Evolutionary conservation across 805 yeast species (phyloP).

Genomic region (Saccharomyces cerevisiae): DNA sequence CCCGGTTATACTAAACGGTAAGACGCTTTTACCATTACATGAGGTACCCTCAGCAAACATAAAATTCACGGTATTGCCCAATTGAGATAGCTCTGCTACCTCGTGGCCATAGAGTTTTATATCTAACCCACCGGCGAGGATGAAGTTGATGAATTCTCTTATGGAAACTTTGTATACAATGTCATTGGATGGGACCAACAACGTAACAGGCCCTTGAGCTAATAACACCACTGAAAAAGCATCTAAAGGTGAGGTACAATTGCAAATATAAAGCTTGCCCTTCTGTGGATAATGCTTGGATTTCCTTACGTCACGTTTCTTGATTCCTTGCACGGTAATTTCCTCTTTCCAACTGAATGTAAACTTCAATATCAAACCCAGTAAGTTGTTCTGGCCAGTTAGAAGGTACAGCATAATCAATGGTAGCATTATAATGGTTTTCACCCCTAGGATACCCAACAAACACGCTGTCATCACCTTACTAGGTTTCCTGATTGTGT

Average conservation of each 20-base stretch:
- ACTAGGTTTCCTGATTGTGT: slow-evolving; percentile 14
- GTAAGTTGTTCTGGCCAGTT: slow-evolving; percentile 6
- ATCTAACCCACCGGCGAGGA: slow-evolving; percentile 18
- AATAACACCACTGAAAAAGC: slow-evolving; percentile 31
- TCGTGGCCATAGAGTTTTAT: slow-evolving; percentile 9
- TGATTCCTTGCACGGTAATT: slow-evolving; percentile 38
- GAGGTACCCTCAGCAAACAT: slow-evolving; percentile 77
- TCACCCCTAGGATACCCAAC: slow-evolving; percentile 8
- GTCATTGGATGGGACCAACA: slow-evolving; percentile 17
- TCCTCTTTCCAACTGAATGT: slow-evolving; percentile 32
- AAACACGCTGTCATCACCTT: neutral
- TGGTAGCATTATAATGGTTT: slow-evolving; percentile 15
- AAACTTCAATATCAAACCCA: slow-evolving; percentile 23
- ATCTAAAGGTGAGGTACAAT: slow-evolving; percentile 42
- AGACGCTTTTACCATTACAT: slow-evolving; percentile 69
- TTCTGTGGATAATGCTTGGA: slow-evolving; percentile 28
- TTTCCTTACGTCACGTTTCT: slow-evolving; percentile 27
- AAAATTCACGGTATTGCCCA: slow-evolving; percentile 39
- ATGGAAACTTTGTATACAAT: slow-evolving; percentile 10
- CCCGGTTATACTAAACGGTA: slow-evolving; percentile 43
- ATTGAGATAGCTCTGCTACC: slow-evolving; percentile 10
- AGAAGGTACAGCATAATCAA: slow-evolving; percentile 8
- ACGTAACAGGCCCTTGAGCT: slow-evolving; percentile 16
- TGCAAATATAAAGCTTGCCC: slow-evolving; percentile 39
- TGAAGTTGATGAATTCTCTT: slow-evolving; percentile 15